Evolutionary conservation across 108 stramenopile species (phyloP), one percentile per base, ranked within the genome.

Genomic region (Cyclotella baltica): DNA sequence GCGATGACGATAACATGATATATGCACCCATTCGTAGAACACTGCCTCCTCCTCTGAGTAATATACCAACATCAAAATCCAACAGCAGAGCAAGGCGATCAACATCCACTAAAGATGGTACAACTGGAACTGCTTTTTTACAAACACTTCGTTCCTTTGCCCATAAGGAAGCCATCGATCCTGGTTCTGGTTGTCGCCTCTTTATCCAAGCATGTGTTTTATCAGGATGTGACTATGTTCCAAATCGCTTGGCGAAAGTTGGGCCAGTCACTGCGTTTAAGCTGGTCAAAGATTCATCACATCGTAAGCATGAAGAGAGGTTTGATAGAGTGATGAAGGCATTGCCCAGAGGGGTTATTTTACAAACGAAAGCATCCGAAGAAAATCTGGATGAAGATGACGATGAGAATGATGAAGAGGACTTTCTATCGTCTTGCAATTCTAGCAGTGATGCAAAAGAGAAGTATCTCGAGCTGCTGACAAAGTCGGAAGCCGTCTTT

Each of bases 211-310:
- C 96, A 46, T 98, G 98, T 70, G 86, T 98, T 0, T 68, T 99
- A 29, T 83, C 95, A 33, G 98, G 98, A n/a, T 98, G 98, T 57
- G 98, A 99, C 84, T 99, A 99, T 77, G 83, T 94, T 0, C 79
- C 88, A 8, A 87, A 87, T 55, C 64, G 80, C 16, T 59, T 98
- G 16, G 77, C 87, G 10, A 96, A 97, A 29, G 78, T 98, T 16
- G 99, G 98, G n/a, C 77, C 95, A 36, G 83, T 93, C 2, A 92
- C 86, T 16, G 97, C 98, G 8, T 96, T 98, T 84, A 92, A 95
- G 67, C 59, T 89, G 25, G 84, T 98, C 31, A 76, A 77, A 22
- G 88, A 92, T 35, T 75, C 91, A 58, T 70, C 85, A 13, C 85
- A 88, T 75, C 85, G 88, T 19, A 68, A 80, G 29, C 70, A 76